Conservation (phyloP, 805 yeast genomes). For the Zygosaccharomyces gambellarensis region DNA sequence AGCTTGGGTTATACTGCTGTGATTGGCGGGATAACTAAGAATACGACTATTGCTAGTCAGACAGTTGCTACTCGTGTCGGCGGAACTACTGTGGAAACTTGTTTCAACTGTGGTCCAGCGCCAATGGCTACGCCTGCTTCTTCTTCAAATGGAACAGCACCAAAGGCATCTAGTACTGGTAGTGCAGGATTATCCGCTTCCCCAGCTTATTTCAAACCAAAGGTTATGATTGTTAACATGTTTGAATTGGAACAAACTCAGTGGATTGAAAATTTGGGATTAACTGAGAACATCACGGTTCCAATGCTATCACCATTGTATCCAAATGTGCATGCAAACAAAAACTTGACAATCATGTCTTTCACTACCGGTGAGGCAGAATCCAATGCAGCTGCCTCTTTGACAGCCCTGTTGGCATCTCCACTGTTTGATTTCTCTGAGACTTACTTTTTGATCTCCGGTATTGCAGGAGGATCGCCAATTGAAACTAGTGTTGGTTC, state of each 20-base stretch:
- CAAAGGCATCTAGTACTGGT: neutral
- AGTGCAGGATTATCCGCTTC: neutral
- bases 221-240: slow-evolving; percentile 52
- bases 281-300: slow-evolving; percentile 50
- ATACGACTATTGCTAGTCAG: neutral
- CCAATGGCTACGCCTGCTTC: slow-evolving; percentile 4
- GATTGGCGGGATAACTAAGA: slow-evolving; percentile 2
- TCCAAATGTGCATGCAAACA: slow-evolving; percentile 53
- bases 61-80: slow-evolving; percentile 1
- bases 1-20: neutral
- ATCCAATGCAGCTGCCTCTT: slow-evolving; percentile 58
- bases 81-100: slow-evolving; percentile 3
- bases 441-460: slow-evolving; percentile 59
- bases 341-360: slow-evolving; percentile 51
- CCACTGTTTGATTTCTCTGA: slow-evolving; percentile 53
- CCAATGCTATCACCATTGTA: slow-evolving; percentile 64
- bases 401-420: slow-evolving; percentile 49
- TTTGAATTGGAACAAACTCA: slow-evolving; percentile 49
- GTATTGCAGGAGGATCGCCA: slow-evolving; percentile 65
- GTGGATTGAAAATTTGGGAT: slow-evolving; percentile 47
- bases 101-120: neutral
- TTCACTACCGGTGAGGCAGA: slow-evolving; percentile 68
- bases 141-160: neutral
- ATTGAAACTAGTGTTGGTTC: slow-evolving; percentile 51
- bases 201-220: slow-evolving; percentile 38